Evolutionary conservation across 176 grass and related monocot genomes (phyloP), one percentile per base, ranked within the genome.

Genomic region (Phragmites australis): DNA sequence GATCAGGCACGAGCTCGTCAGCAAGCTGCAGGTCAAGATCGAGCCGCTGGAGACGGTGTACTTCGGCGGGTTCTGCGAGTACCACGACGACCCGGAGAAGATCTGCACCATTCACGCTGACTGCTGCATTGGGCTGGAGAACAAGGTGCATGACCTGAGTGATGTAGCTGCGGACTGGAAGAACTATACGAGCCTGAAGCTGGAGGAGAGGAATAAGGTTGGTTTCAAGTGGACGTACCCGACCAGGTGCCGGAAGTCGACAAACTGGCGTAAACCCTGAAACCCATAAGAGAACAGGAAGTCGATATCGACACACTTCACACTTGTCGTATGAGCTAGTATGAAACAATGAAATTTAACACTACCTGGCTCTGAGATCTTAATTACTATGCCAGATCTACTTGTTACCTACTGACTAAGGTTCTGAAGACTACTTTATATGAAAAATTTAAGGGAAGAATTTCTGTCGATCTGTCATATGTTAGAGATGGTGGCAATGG

Each of bases 101-200:
- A 5, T 85, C 37, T 88, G 64, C 77, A 91, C 85, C 15, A 42
- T 91, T 25, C 89, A 91, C 8, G 82, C 76, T 3, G 77, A 69
- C n/a, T 91, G 89, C 54, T 84, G 80, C 25, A 5, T 81, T 1
- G 81, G 85, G 18, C 13, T 88, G 1, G 55, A 22, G 0, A 54
- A 6, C 10, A 91, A 91, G 74, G 26, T 88, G 32, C 42, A 48
- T 26, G 85, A 88, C 18, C 74, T 91, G 26, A 72, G 19, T 19
- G 43, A 21, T 45, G 16, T 87, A 15, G 65, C 87, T 15, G 30
- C 72, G 0, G 72, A 68, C 22, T n/a, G n/a, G n/a, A n/a, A n/a
- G n/a, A n/a, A n/a, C n/a, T n/a, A n/a, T n/a, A n/a, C n/a, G n/a
- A n/a, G 80, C 40, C 21, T 68, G 65, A 0, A 21, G 2, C 65